phyloP scores from a whole-genome alignment of 73 alveolate species.

The Paramecium biaurelia region DNA sequence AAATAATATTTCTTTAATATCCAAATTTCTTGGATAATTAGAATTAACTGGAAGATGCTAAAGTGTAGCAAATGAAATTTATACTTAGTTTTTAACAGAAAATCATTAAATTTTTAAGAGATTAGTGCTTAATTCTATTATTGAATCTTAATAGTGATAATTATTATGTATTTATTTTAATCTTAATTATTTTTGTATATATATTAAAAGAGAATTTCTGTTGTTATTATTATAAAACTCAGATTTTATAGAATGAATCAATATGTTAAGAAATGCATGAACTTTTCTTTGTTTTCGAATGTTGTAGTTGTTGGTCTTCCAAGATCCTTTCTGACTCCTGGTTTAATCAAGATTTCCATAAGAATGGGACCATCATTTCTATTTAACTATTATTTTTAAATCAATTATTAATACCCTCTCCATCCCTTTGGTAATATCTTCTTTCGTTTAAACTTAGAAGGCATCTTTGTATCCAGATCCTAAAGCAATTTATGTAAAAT shows the following conservation, averaged over 20 bases:
- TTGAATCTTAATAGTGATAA: not conserved
- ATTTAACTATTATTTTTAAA: conserved; percentile 3
- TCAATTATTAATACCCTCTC: not conserved
- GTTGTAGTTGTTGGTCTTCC: conserved; percentile 82
- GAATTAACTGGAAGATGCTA: not conserved
- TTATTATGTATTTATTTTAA: not conserved
- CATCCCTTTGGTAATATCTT: conserved; percentile 59
- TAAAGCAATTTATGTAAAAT: conserved; percentile 75
- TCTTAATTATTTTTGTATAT: not conserved
- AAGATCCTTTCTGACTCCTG: conserved; percentile 74
- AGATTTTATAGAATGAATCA: conserved; percentile 14
- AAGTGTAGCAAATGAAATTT: not conserved
- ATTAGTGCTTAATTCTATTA: not conserved
- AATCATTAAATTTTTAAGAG: not conserved
- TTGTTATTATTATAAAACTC: not conserved
- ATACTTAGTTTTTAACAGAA: not conserved
- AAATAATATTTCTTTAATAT: not conserved
- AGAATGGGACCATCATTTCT: conserved; percentile 70
- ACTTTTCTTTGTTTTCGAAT: conserved; percentile 69
- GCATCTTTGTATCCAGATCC: conserved; percentile 79
- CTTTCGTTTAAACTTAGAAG: conserved; percentile 67
- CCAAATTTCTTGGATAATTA: not conserved
- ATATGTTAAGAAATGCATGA: conserved; percentile 65
- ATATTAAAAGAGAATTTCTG: not conserved
- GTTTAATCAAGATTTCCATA: conserved; percentile 69